These are phyloP conservation scores for Arabidopsis lyrata DNA, from an alignment of 441 rosid genomes.

Conservation along the genomic window DNA sequence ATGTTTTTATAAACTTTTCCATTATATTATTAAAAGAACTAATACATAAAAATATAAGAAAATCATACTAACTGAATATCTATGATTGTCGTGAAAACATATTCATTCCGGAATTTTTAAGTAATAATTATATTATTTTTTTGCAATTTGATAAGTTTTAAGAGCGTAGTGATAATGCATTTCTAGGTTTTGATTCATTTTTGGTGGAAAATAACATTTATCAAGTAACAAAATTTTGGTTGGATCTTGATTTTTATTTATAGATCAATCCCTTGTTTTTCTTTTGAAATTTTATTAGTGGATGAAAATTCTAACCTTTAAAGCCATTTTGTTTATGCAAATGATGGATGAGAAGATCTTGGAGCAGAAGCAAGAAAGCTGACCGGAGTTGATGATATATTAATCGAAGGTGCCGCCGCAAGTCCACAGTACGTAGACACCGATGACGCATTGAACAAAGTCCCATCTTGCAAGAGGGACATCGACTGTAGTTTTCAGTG, in stretches of 20 bases:
- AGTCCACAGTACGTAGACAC: neutral
- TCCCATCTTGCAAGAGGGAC: slow-evolving; percentile 19
- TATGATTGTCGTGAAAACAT: neutral
- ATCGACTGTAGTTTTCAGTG: neutral
- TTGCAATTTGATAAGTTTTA: neutral
- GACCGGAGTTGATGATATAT: neutral
- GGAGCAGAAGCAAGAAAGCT: slow-evolving; percentile 35
- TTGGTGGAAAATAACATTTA: too few relatives aligned
- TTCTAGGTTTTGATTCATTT: neutral
- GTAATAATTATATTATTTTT: neutral
- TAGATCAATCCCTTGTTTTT: too few relatives aligned
- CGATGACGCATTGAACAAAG: neutral
- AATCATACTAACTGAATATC: neutral
- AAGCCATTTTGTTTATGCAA: slow-evolving; percentile 9
- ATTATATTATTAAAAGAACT: neutral
- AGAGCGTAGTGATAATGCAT: neutral
- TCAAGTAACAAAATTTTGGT: neutral
- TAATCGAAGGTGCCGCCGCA: neutral
- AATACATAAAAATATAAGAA: too few relatives aligned
- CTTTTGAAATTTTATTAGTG: neutral
- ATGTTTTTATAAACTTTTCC: neutral
- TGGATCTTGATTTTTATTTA: neutral
- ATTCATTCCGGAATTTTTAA: neutral
- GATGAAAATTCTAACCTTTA: neutral
- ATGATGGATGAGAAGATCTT: slow-evolving; percentile 30